These are phyloP conservation scores for Escallonia rubra DNA, from an alignment of 129 eudicot species.

Conservation along the genomic window DNA sequence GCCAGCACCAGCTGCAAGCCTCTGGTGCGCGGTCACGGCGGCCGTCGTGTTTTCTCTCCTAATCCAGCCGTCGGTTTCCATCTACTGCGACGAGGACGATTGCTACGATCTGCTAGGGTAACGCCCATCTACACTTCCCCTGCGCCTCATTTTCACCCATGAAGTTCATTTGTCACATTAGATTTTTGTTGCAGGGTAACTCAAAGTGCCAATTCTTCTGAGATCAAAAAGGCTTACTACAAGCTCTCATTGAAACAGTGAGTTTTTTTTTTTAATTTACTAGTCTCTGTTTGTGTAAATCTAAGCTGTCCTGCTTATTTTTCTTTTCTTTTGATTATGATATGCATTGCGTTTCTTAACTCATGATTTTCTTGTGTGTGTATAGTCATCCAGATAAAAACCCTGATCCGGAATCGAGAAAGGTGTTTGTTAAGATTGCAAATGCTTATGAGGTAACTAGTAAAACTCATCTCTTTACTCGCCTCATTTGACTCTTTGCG, in stretches of 20 bases:
- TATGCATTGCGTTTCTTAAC: constrained; percentile 3
- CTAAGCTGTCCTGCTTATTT: constrained; percentile 5
- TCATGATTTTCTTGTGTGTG: not conserved
- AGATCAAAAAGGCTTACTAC: constrained; percentile 88
- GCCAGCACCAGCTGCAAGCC: constrained; percentile 40
- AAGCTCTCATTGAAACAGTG: constrained; percentile 94
- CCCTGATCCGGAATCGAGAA: constrained; percentile 94
- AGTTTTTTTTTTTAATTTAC: constrained; percentile 19
- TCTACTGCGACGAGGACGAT: constrained; percentile 97
- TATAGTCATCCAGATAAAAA: constrained; percentile 92
- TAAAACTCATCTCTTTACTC: not conserved
- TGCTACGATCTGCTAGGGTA: constrained; percentile 98
- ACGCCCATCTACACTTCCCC: not conserved
- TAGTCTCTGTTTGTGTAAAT: not conserved
- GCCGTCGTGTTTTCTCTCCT: constrained; percentile 37
- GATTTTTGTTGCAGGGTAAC: constrained; percentile 47
- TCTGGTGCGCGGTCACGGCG: constrained; percentile 43
- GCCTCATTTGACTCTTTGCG: too few species aligned
- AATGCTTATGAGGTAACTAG: constrained; percentile 85
- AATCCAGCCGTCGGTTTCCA: constrained; percentile 63
- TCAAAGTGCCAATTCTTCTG: constrained; percentile 82
- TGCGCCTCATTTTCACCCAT: not conserved
- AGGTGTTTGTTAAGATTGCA: constrained; percentile 83
- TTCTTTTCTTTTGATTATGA: constrained; percentile 9
- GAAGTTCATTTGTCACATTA: not conserved